These are phyloP conservation scores for Ophiocordyceps camponoti-rufipedis DNA, from an alignment of 2,329 filamentous ascomycete genomes.

Conservation along the genomic window DNA sequence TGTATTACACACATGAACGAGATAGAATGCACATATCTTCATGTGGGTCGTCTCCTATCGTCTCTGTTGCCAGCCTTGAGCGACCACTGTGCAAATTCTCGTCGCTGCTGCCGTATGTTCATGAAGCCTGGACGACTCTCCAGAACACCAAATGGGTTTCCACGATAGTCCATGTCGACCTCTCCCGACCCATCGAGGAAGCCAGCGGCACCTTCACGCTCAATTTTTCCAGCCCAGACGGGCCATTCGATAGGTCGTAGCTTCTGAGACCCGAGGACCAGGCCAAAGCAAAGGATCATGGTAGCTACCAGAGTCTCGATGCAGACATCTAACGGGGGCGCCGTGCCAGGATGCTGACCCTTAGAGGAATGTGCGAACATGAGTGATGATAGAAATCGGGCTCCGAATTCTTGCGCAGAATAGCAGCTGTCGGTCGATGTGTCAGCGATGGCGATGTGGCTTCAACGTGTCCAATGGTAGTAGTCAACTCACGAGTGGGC, in stretches of 20 bases:
- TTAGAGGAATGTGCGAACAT: conserved; percentile 16
- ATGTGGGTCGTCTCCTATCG: too few species aligned
- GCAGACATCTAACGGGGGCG: conserved; percentile 69
- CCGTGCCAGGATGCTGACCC: conserved; percentile 19
- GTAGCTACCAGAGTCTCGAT: conserved; percentile 73
- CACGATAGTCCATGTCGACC: conserved; percentile 49
- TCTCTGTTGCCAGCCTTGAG: conserved; percentile 15
- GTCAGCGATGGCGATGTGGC: conserved; percentile 3
- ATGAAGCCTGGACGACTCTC: conserved; percentile 73
- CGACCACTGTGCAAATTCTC: conserved; percentile 64
- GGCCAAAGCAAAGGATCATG: conserved; percentile 61
- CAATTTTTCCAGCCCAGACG: conserved; percentile 68
- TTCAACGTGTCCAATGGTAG: not conserved
- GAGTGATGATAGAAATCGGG: conserved; percentile 41
- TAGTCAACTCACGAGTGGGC: conserved; percentile 53
- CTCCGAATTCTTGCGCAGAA: conserved; percentile 82
- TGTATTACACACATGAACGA: too few species aligned
- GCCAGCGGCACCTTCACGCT: conserved; percentile 49
- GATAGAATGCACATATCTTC: not conserved
- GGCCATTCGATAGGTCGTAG: conserved; percentile 75
- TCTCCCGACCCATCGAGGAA: conserved; percentile 40
- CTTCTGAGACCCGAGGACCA: conserved; percentile 60
- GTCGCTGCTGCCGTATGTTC: conserved; percentile 68
- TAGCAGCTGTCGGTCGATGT: conserved; percentile 52
- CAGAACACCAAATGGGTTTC: conserved; percentile 63